Percentiles rank a stretch among this genome's conserved stretches.
Conservation (phyloP, 306 rosid species). For the Urtica urens region DNA sequence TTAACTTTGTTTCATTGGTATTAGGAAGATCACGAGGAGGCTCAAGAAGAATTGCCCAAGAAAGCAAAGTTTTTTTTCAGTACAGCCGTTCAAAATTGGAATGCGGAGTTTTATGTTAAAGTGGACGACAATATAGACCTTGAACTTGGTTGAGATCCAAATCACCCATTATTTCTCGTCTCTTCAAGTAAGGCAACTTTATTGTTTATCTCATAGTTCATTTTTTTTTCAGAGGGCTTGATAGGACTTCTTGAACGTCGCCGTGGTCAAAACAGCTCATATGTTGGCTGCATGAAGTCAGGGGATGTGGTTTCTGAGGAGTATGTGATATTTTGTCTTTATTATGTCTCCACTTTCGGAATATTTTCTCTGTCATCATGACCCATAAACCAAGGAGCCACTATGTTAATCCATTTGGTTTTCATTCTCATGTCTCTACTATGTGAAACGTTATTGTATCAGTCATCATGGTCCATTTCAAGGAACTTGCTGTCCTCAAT, state of each 20-base stretch:
- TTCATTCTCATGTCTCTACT: slow-evolving; percentile 6
- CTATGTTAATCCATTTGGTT: slow-evolving; percentile 14
- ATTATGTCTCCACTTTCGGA: too few species aligned
- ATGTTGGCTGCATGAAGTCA: slow-evolving; percentile 97
- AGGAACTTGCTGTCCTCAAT: neutral
- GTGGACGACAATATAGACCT: slow-evolving; percentile 73
- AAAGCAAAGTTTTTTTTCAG: slow-evolving; percentile 84
- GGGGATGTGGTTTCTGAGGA: slow-evolving; percentile 91
- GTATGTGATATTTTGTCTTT: slow-evolving; percentile 30
- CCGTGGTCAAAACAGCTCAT: slow-evolving; percentile 79
- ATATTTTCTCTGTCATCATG: too few species aligned
- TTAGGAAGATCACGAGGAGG: slow-evolving; percentile 98
- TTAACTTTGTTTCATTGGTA: neutral
- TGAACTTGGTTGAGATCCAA: slow-evolving; percentile 60
- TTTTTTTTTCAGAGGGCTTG: slow-evolving; percentile 56
- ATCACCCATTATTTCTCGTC: slow-evolving; percentile 5
- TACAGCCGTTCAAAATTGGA: slow-evolving; percentile 92
- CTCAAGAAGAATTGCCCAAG: slow-evolving; percentile 88
- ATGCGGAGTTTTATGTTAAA: slow-evolving; percentile 92
- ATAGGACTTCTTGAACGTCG: slow-evolving; percentile 86
- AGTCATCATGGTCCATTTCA: neutral
- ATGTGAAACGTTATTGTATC: neutral
- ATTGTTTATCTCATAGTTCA: slow-evolving; percentile 1
- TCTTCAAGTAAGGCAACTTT: neutral
- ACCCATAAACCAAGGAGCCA: too few species aligned